Evolutionary conservation across 768 basidiomycete genomes (phyloP), one percentile per base, ranked within the genome.

Genomic region (Pisolithus tinctorius): DNA sequence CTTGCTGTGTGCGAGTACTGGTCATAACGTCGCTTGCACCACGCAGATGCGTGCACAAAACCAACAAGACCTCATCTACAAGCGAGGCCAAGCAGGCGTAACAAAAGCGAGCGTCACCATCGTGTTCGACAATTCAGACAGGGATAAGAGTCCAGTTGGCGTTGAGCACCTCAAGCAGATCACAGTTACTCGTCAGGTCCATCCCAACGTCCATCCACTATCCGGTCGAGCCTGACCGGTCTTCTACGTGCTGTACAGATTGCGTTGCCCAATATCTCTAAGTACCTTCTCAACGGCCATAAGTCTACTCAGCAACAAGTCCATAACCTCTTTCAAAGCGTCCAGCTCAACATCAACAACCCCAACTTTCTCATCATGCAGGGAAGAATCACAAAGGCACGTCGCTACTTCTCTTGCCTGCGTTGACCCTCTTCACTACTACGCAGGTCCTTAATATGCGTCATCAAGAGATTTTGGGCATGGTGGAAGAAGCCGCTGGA

Each of bases 351-450:
- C 65, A 98, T 99, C 78, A 99, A 98, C 71, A 97, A 97, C 69
- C 96, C 96, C 41, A 98, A 98, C 66, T 98, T 98, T 73, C 78
- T 99, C 52, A 97, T 98, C 66, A 98, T 98, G 95, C 96, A 99
- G 70, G 95, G 96, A 27, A 90, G 94, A 46, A 99, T 99, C 65
- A 99, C 96, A 10, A 99, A 98, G 74, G 94, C 88, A 30, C 38
- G 69, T 58, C 16, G 25, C 20, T 9, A 38, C 45, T 39, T 43
- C 11, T 8, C 49, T 49, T 44, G 10, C 36, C 13, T 14, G 20
- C 36, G 7, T 23, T 16, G 37, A 16, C 48, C 55, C 20, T 16
- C 57, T 14, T 44, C 42, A 36, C 27, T 17, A 37, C 6, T 36
- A 48, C 26, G 29, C 55, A 86, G 86, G 88, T 92, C 4, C 81